Evolutionary conservation across 1,284 basidiomycete species (phyloP).

Genomic region (Cutaneotrichosporon dermatis): DNA sequence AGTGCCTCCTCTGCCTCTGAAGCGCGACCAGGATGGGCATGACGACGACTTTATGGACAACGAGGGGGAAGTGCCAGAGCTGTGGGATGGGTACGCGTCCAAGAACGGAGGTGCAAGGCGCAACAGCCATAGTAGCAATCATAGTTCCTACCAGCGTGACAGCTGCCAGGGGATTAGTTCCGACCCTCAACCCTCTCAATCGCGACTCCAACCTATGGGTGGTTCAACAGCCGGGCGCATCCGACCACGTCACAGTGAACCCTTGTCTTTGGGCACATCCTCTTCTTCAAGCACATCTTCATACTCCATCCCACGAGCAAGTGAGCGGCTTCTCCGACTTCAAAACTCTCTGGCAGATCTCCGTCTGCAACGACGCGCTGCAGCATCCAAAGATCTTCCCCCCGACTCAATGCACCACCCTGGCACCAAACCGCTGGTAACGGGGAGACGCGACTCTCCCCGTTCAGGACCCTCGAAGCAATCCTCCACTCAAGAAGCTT

Average conservation of each 20-base stretch:
- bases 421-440: neutral
- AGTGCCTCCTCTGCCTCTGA: neutral
- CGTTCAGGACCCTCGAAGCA: neutral
- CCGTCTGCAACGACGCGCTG: conserved; percentile 5
- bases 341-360: conserved; percentile 20
- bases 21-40: neutral
- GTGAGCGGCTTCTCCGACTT: conserved; percentile 16
- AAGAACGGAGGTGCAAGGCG: neutral
- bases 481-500: neutral
- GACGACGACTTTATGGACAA: neutral
- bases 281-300: neutral
- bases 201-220: neutral
- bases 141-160: conserved; percentile 2
- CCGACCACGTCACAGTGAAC: neutral
- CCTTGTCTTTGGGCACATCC: neutral
- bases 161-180: neutral
- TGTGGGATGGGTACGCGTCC: neutral
- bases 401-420: neutral
- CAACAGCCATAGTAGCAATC: neutral
- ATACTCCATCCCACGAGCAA: conserved; percentile 9
- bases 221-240: neutral
- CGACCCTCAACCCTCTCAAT: neutral
- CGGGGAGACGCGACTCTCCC: neutral
- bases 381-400: neutral
- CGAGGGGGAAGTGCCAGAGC: neutral